A percentile compares a stretch with the other conserved stretches of the same genome.
phyloP scores from a whole-genome alignment of 495 filamentous ascomycete genomes.

The Xylona heveae region DNA sequence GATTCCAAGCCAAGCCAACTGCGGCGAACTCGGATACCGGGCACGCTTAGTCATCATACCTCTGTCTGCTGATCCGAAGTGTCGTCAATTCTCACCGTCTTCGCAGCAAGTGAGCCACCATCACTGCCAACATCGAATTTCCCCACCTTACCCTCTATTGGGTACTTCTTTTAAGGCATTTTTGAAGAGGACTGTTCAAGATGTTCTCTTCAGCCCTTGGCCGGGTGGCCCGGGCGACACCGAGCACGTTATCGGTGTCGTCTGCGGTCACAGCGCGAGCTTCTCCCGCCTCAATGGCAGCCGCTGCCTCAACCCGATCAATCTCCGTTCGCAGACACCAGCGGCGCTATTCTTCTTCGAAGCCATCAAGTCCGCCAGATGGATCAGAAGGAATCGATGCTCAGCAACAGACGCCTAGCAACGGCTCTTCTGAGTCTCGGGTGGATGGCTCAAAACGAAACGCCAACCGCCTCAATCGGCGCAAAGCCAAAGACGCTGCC shows the following conservation, averaged over 20 bases:
- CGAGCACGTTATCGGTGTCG: slow-evolving; percentile 1
- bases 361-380: slow-evolving; percentile 5
- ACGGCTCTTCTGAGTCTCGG: slow-evolving; percentile 1
- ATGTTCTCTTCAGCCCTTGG: slow-evolving; percentile 3
- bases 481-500: slow-evolving; percentile 17
- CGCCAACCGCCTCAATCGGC: slow-evolving; percentile 4
- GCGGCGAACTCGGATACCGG: no score
- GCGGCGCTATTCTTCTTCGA: slow-evolving; percentile 5
- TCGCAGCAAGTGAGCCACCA: no score
- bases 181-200: not conserved
- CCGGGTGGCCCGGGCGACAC: slow-evolving; percentile 1
- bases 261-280: not conserved
- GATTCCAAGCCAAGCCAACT: no score
- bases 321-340: not conserved
- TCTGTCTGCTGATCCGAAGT: no score
- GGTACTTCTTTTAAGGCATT: no score
- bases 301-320: not conserved
- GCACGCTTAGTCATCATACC: no score
- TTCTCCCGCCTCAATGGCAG: not conserved
- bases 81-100: no score
- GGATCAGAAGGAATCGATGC: slow-evolving; percentile 1
- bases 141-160: no score
- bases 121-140: no score
- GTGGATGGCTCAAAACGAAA: slow-evolving; percentile 2
- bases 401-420: not conserved